These are phyloP conservation scores for Mycena chlorophos DNA, from an alignment of 768 basidiomycete species.

Conservation along the genomic window DNA sequence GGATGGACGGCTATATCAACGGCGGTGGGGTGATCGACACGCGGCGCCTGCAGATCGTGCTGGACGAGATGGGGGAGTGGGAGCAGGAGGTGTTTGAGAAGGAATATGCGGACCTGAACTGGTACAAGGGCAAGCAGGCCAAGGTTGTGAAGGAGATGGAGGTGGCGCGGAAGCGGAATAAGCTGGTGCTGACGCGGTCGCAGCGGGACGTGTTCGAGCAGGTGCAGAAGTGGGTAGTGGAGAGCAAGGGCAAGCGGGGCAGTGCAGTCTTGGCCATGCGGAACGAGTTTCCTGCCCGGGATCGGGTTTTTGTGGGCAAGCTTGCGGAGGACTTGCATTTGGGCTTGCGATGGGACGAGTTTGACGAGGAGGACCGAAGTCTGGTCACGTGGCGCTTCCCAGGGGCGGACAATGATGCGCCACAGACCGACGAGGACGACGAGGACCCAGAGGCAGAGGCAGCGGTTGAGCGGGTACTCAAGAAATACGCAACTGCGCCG, in stretches of 20 bases:
- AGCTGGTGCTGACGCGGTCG: conserved; percentile 70
- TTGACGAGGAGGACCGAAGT: conserved; percentile 79
- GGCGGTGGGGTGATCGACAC: conserved; percentile 83
- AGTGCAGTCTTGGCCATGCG: conserved; percentile 60
- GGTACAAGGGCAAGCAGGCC: conserved; percentile 91
- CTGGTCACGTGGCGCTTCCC: conserved; percentile 70
- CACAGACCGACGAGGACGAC: conserved; percentile 25
- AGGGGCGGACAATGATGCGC: conserved; percentile 24
- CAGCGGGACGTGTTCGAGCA: conserved; percentile 80
- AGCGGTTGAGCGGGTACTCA: conserved; percentile 80
- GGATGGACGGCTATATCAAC: conserved; percentile 88
- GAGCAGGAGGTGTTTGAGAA: conserved; percentile 91
- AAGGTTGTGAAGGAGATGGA: conserved; percentile 71
- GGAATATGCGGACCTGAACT: conserved; percentile 86
- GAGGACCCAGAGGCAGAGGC: conserved; percentile 70
- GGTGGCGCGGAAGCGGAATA: conserved; percentile 53
- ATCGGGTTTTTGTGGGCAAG: conserved; percentile 75
- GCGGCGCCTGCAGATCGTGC: conserved; percentile 76
- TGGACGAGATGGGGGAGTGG: conserved; percentile 86
- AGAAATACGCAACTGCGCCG: conserved; percentile 86
- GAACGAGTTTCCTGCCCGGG: conserved; percentile 78
- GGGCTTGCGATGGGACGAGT: conserved; percentile 89
- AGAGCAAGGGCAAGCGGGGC: conserved; percentile 39
- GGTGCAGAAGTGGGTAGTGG: conserved; percentile 74
- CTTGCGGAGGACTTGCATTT: conserved; percentile 80